Percentiles rank a stretch among this genome's conserved stretches.
These are phyloP conservation scores for Penicillium sp. DNA, from an alignment of 2,329 filamentous ascomycete genomes.

Conservation along the genomic window DNA sequence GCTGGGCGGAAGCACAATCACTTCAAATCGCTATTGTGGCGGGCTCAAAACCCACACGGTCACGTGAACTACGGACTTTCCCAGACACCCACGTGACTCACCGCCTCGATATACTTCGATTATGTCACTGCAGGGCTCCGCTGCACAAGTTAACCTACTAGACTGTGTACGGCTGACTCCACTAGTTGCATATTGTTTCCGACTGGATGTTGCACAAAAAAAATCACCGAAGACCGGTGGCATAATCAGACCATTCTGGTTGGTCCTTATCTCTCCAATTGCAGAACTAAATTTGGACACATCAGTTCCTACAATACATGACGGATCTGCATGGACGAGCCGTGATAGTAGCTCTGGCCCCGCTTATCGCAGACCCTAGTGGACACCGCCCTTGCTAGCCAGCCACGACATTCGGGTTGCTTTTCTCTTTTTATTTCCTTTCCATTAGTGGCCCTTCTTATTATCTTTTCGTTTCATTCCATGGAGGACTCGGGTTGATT, in stretches of 20 bases:
- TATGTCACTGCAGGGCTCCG: neutral
- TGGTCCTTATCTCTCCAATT: neutral
- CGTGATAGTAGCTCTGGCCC: conserved; percentile 5
- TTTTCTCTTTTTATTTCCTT: conserved; percentile 2
- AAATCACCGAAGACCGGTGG: neutral
- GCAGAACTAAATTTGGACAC: neutral
- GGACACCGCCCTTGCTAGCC: conserved; percentile 27
- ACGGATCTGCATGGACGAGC: neutral
- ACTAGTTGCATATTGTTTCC: neutral
- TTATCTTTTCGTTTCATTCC: neutral
- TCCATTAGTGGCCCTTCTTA: neutral
- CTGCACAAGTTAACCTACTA: neutral
- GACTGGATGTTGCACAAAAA: neutral
- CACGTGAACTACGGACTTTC: conserved; percentile 20
- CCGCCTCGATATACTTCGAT: conserved; percentile 5
- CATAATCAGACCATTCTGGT: neutral
- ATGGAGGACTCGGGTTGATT: neutral
- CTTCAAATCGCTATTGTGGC: conserved; percentile 39
- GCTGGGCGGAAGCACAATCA: conserved; percentile 30
- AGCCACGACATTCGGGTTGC: conserved; percentile 4
- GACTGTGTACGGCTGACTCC: neutral
- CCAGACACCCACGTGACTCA: neutral
- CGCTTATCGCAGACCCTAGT: conserved; percentile 18
- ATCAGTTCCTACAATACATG: neutral
- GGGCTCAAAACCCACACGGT: conserved; percentile 41